Base-by-base conservation (phyloP, 768 basidiomycete genomes). In the Suillus ampliporus region DNA sequence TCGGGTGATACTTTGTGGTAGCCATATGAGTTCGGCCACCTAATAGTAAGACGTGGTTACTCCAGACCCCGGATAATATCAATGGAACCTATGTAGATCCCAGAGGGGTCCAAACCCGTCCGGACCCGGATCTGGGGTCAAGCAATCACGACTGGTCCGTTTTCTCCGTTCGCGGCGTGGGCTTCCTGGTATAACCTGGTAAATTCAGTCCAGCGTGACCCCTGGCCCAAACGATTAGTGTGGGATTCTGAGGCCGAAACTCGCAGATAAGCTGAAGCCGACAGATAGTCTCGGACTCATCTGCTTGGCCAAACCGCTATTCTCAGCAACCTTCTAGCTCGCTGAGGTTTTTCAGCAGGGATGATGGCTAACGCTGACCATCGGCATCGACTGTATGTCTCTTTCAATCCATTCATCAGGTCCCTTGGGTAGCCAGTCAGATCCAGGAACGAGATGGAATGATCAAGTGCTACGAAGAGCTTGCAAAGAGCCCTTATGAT, bases 401-500 rank as follows among this genome's bases (percentile, higher is more conserved):
- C 48, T 31, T 31, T 31, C 31, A 31, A 31, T n/a, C n/a, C n/a
- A n/a, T n/a, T n/a, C 26, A 17, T 26, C 9, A 48, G 6, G 7
- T 15, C 19, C 26, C 48, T 28, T 50, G 48, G 26, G 48, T 5
- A 28, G 17, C 26, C 10, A n/a, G 50, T 51, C 50, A 51, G 28
- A 51, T 51, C 28, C 28, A 51, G 50, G 50, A 31, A 51, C 50
- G 28, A 51, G 50, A 51, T 51, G 50, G 11, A 31, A 50, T 50
- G 28, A 31, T 31, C 28, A 51, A 5, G 31, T 31, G 50, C 31
- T 31, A 51, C 50, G 31, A 51, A 13, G 50, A 51, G 11, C 50
- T 31, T 31, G 6, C 31, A 31, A 31, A 31, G 31, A 31, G 6
- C 31, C 31, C 31, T 31, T 31, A 3, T 31, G 31, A 31, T 31